Evolutionary conservation across 2,329 filamentous ascomycete genomes (phyloP).

Genomic region (Paecilomyces dactylethromorphus): DNA sequence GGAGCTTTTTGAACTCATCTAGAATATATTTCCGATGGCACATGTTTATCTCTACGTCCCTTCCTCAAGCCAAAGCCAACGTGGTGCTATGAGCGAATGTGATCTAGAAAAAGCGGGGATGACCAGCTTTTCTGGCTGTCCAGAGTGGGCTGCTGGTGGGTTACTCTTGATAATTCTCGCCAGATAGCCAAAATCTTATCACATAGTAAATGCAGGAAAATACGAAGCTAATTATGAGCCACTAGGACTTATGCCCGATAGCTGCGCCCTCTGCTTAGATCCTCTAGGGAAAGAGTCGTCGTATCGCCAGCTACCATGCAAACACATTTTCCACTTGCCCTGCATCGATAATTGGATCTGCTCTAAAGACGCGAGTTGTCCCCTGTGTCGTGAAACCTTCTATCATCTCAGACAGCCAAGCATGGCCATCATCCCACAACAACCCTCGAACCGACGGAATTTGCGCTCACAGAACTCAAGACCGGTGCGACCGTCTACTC

Average conservation of each 20-base stretch:
- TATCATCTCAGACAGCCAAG: not conserved
- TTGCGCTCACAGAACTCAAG: not conserved
- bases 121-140: not conserved
- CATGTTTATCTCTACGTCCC: not conserved
- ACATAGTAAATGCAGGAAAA: not conserved
- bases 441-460: not conserved
- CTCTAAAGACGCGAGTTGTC: not conserved
- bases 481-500: not conserved
- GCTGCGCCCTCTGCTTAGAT: not conserved
- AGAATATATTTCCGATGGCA: not conserved
- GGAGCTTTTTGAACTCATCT: not conserved
- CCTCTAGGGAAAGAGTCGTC: not conserved
- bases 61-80: not conserved
- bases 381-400: not conserved
- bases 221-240: not conserved
- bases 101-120: not conserved
- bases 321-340: slow-evolving; percentile 1
- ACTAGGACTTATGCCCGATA: not conserved
- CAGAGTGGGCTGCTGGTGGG: not conserved
- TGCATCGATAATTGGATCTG: slow-evolving; percentile 2
- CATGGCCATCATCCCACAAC: not conserved
- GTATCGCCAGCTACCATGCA: slow-evolving; percentile 1
- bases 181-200: not conserved
- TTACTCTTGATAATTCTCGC: not conserved
- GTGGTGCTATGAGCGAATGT: not conserved